These are phyloP conservation scores for Botryotinia globosa DNA, from an alignment of 2,329 filamentous ascomycete species.

Conservation along the genomic window DNA sequence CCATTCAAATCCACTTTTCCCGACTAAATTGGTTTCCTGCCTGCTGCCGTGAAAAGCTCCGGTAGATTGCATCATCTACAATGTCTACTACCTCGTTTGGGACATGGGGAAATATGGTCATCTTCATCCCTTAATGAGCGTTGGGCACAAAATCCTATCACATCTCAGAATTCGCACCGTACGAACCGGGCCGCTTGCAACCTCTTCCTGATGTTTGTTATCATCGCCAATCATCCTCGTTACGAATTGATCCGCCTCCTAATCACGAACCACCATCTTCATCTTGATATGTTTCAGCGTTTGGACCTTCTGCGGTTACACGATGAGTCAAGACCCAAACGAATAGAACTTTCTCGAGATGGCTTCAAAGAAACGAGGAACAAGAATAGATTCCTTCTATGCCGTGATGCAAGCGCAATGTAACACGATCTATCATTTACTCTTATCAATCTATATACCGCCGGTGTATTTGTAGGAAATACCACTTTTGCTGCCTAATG, in stretches of 20 bases:
- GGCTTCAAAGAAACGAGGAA: background rate
- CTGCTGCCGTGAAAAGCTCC: background rate
- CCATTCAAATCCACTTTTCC: background rate
- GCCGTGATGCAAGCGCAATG: background rate
- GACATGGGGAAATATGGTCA: conserved; percentile 2
- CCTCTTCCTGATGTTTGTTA: background rate
- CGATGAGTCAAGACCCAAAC: background rate
- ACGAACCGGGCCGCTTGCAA: conserved; percentile 11
- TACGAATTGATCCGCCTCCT: background rate
- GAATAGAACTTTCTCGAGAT: background rate
- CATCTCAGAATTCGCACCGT: background rate
- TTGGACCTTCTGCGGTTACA: background rate
- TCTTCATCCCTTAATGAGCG: background rate
- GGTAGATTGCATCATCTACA: conserved; percentile 3
- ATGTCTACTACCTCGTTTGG: background rate
- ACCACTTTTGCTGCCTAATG: background rate
- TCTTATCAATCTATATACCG: conserved; percentile 4
- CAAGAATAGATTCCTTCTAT: background rate
- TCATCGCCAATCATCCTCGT: background rate
- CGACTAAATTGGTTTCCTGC: background rate
- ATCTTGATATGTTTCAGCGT: conserved; percentile 2
- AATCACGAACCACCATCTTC: background rate
- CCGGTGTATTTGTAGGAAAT: background rate
- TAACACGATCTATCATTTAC: background rate
- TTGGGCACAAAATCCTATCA: conserved; percentile 7